Evolutionary conservation across 1,284 basidiomycete species (phyloP), one percentile per base, ranked within the genome.

Genomic region (Marasmius tenuissimus): DNA sequence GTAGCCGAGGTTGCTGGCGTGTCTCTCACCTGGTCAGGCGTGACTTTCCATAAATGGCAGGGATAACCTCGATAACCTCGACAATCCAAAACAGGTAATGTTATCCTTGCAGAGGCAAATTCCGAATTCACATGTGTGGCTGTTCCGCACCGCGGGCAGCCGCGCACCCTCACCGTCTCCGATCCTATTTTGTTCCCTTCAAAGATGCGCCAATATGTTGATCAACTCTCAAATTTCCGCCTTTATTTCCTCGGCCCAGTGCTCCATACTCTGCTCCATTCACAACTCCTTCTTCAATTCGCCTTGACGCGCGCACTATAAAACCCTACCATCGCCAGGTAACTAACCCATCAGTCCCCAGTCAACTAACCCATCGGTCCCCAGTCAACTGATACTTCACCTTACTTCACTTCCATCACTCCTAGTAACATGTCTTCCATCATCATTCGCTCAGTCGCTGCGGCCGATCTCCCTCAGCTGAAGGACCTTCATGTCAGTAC

Each of bases 401-500:
- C 38, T n/a, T 52, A 27, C 33, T 38, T 40, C 47, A 11, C 20
- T 56, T 39, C n/a, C 35, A 48, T 42, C 38, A 52, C 56, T 35
- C 10, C 55, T 20, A 20, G 56, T 57, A 61, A 68, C 49, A 55
- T 69, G 52, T 57, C 69, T 52, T 65, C 72, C 45, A 71, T 65
- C 71, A 71, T 22, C 64, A 63, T 79, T 34, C 77, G 76, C 14
- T 54, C 66, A 16, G 69, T 77, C 66, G 73, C 68, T 37, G 63
- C 74, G 34, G 68, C 72, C 5, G 81, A 85, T 60, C 67, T 85
- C 49, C 70, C 74, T 11, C 70, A 72, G 33, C 70, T 84, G 33
- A 76, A 73, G 52, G 69, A 74, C n/a, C 67, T 85, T 33, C 83
- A 85, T 70, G 84, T 82, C 67, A 61, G 80, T 75, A 20, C 10